A percentile compares a stretch with the other conserved stretches of the same genome.
Evolutionary conservation across 2,329 filamentous ascomycete species (phyloP).

Genomic region (Macrophomina pseudophaseolina): DNA sequence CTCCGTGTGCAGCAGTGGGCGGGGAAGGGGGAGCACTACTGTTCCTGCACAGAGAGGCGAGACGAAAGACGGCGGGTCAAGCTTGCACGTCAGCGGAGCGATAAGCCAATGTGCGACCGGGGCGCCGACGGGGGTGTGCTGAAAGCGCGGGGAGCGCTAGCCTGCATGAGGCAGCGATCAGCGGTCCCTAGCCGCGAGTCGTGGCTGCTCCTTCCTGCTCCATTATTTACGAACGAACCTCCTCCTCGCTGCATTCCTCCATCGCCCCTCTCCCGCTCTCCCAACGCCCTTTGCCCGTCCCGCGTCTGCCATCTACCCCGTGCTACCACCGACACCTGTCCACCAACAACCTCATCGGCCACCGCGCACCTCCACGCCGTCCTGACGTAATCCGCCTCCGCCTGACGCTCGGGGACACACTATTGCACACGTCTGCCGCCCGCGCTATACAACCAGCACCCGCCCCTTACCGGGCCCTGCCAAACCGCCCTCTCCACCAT

Average conservation of each 20-base stretch:
- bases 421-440: slow-evolving; percentile 1
- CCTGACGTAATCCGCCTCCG: slow-evolving; percentile 21
- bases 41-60: slow-evolving; percentile 2
- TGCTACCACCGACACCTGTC: not conserved
- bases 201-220: slow-evolving; percentile 19
- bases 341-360: not conserved
- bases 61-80: not conserved
- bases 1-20: slow-evolving; percentile 1
- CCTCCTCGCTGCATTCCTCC: slow-evolving; percentile 10
- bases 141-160: slow-evolving; percentile 24
- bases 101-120: slow-evolving; percentile 13
- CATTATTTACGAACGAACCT: slow-evolving; percentile 4
- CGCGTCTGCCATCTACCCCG: not conserved
- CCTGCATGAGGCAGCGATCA: not conserved
- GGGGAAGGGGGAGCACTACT: not conserved
- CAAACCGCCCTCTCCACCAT: slow-evolving; percentile 19
- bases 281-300: not conserved
- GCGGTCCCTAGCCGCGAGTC: slow-evolving; percentile 10
- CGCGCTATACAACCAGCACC: slow-evolving; percentile 8
- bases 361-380: not conserved
- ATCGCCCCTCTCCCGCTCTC: not conserved
- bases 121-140: slow-evolving; percentile 6
- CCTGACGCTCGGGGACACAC: not conserved
- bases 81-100: slow-evolving; percentile 22
- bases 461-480: slow-evolving; percentile 4